Base-by-base conservation (phyloP, 768 basidiomycete species). In the Leucocoprinus leucothites region DNA sequence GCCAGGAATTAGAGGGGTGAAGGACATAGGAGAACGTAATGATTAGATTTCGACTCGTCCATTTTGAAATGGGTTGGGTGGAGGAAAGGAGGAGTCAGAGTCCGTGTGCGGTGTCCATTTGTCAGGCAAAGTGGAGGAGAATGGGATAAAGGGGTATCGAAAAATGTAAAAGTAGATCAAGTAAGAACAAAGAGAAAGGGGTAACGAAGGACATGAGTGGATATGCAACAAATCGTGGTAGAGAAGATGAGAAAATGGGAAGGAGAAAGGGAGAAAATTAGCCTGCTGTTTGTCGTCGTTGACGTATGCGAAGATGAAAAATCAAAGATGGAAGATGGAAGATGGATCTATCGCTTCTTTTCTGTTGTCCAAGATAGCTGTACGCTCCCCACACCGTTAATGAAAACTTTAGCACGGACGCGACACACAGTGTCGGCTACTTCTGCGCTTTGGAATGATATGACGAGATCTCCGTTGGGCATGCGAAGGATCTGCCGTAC, bases 401-500 rank as follows among this genome's bases (percentile, higher is more conserved):
- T 91, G 62, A 79, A 75, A 1, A 91, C 89, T 64, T 80, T 81
- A 48, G 89, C 89, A 60, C 87, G 84, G 56, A 91, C 69, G 38
- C 89, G 87, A 64, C 89, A 91, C 2, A 90, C 89, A 6, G 86
- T 91, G 59, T 91, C 89, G 19, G 89, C 89, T 9, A 91, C 89
- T 56, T 91, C 89, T 48, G 85, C 77, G 51, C 80, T 82, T 45
- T 82, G 78, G 63, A 90, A 91, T 62, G 86, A 82, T 47, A 91
- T 76, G 62, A 89, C 84, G n/a, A 91, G 69, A 67, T 91, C 89
- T 42, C 86, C 86, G 59, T 89, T 90, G 48, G 85, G 84, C 76
- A 86, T 82, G 48, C 88, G 75, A 35, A 75, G 79, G 64, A 91
- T 89, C 59, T 84, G 82, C 60, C 80, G 83, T 9, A 91, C 69